Percentiles rank a stretch among this genome's conserved stretches.
Conservation (phyloP, 2,329 filamentous ascomycete genomes). For the Epichloe coenophiala region DNA sequence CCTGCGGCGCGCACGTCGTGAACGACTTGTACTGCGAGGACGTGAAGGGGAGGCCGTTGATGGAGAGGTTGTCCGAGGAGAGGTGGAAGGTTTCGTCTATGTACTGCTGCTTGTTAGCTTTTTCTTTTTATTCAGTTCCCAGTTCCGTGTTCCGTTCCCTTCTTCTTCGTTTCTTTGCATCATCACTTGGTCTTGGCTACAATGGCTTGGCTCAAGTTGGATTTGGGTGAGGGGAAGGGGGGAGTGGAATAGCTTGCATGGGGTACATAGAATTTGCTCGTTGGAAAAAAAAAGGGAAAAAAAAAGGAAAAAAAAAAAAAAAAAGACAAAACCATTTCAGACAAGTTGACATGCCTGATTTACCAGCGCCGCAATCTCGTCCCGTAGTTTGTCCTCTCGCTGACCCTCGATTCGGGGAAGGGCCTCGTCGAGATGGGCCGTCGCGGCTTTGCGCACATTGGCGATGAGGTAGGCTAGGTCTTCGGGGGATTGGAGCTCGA, state of each 20-base stretch:
- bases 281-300: not conserved
- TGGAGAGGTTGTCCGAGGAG: slow-evolving; percentile 44
- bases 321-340: no score
- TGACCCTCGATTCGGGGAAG: slow-evolving; percentile 48
- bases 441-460: slow-evolving; percentile 56
- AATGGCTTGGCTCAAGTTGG: no score
- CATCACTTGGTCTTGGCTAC: no score
- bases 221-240: no score
- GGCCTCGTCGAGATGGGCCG: slow-evolving; percentile 51
- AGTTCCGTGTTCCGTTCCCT: no score
- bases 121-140: not conserved
- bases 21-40: slow-evolving; percentile 24
- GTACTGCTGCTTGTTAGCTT: slow-evolving; percentile 30
- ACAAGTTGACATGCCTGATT: slow-evolving; percentile 31
- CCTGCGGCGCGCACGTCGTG: slow-evolving; percentile 13
- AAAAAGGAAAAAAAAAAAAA: not conserved
- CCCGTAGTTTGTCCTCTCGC: slow-evolving; percentile 42
- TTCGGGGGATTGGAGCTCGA: slow-evolving; percentile 66
- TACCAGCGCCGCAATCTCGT: slow-evolving; percentile 45
- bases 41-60: slow-evolving; percentile 45
- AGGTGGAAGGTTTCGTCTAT: slow-evolving; percentile 46
- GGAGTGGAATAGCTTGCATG: no score
- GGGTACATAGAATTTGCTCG: no score
- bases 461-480: slow-evolving; percentile 58
- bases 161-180: not conserved